Conservation (phyloP, 139 green algal genomes). For the Zygnema cylindricum region DNA sequence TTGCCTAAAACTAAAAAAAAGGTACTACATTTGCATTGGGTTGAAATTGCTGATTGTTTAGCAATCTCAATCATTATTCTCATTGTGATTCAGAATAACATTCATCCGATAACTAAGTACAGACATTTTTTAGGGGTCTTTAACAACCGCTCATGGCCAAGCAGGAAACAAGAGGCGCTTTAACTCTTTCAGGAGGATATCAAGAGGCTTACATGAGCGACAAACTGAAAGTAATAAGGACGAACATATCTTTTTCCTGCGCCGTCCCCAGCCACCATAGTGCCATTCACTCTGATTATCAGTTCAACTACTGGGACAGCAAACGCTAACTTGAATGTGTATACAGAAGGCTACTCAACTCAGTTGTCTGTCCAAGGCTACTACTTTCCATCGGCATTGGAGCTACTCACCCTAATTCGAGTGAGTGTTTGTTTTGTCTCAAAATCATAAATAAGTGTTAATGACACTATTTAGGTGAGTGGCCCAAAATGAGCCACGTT, state of each 20-base stretch:
- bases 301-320: no score
- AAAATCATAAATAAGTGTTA: not conserved
- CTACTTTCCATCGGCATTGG: no score
- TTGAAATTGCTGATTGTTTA: not conserved
- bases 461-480: no score
- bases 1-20: not conserved
- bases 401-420: not conserved
- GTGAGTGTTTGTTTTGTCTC: not conserved
- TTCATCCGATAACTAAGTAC: no score
- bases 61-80: not conserved
- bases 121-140: no score
- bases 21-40: not conserved
- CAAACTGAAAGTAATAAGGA: slow-evolving; percentile 55
- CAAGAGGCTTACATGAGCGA: slow-evolving; percentile 29
- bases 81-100: not conserved
- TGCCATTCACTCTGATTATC: no score
- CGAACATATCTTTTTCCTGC: slow-evolving; percentile 38
- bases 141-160: no score
- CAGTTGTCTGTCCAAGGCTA: no score
- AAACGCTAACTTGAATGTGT: not conserved
- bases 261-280: not conserved
- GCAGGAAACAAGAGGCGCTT: no score
- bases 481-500: no score
- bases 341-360: not conserved
- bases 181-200: not conserved